Base-by-base conservation (phyloP, 768 basidiomycete genomes). In the Cyathus striatus region DNA sequence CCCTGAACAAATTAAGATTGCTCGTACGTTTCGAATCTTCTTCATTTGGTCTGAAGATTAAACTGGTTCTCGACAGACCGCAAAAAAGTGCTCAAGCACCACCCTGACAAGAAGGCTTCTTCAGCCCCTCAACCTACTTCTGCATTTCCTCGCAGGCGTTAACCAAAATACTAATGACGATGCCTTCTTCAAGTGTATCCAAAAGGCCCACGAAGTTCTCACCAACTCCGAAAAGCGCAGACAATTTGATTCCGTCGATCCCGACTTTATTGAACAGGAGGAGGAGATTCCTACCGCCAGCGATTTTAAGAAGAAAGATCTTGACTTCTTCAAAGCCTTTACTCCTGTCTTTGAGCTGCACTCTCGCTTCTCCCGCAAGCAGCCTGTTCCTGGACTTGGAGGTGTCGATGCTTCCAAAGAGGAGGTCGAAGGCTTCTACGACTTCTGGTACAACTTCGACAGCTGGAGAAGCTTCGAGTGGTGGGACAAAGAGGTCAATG, bases 401-500 rank as follows among this genome's bases (percentile, higher is more conserved):
- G 64, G 63, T 22, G 64, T 75, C 46, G 75, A 87, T 35, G 79
- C 84, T 17, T 61, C 81, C 44, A 95, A 96, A 65, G 76, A 78
- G 50, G 78, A 79, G 43, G 94, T 97, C 42, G 90, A 95, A 61
- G 75, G 68, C 5, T 97, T 99, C 75, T 99, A 99, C 72, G 88
- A 97, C 64, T 96, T 95, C 65, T 99, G 93, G 92, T 98, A 99
- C 76, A 95, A 94, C 76, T 95, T 99, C 66, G 95, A 97, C 64
- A 90, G 86, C 52, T 99, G 95, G 95, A 75, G 95, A 55, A 90
- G 85, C 62, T 99, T 97, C 61, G 95, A 99, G 66, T 97, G 92
- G 75, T 71, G 87, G 51, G 95, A 99, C 71, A 98, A 99, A 75
- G 95, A 99, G 63, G 86, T 91, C 44, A 95, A 97, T 62, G 95